A percentile compares a stretch with the other conserved stretches of the same genome.
Conservation (phyloP, 306 rosid genomes). For the Vicia sativa region DNA sequence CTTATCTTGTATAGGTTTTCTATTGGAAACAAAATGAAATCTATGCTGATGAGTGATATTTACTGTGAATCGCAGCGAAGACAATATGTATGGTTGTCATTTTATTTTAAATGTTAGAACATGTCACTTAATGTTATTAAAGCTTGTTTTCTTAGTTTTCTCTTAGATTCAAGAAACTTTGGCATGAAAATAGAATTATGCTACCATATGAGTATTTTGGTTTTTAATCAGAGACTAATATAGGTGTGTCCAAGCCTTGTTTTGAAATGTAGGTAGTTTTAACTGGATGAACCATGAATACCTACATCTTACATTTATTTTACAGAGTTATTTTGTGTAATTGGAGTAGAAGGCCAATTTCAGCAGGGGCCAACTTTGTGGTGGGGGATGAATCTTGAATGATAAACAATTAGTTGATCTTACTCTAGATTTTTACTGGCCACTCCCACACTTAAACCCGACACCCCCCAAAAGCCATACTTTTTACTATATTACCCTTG, state of each 20-base stretch:
- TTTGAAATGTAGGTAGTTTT: not conserved
- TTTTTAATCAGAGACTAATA: not conserved
- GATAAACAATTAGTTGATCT: too few species aligned
- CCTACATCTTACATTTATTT: not conserved
- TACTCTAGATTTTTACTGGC: too few species aligned
- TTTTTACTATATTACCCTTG: too few species aligned
- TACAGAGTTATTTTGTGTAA: too few species aligned
- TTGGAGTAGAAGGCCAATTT: too few species aligned
- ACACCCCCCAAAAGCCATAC: too few species aligned
- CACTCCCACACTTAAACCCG: too few species aligned
- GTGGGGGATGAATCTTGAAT: too few species aligned
- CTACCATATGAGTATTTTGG: conserved; percentile 15
- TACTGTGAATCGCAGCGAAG: not conserved
- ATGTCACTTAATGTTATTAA: conserved; percentile 28
- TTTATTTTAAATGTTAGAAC: conserved; percentile 13
- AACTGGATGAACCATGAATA: not conserved
- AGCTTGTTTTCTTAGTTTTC: not conserved
- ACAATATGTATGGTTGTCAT: conserved; percentile 15
- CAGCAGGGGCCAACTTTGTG: too few species aligned
- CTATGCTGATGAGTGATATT: conserved; percentile 25
- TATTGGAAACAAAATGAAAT: conserved; percentile 21
- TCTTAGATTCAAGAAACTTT: conserved; percentile 8
- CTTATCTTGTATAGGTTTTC: conserved; percentile 24
- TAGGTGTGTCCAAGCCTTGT: conserved; percentile 1
- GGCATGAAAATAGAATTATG: conserved; percentile 7